Evolutionary conservation across 2,329 filamentous ascomycete genomes (phyloP).

Genomic region (Neonectria hederae): DNA sequence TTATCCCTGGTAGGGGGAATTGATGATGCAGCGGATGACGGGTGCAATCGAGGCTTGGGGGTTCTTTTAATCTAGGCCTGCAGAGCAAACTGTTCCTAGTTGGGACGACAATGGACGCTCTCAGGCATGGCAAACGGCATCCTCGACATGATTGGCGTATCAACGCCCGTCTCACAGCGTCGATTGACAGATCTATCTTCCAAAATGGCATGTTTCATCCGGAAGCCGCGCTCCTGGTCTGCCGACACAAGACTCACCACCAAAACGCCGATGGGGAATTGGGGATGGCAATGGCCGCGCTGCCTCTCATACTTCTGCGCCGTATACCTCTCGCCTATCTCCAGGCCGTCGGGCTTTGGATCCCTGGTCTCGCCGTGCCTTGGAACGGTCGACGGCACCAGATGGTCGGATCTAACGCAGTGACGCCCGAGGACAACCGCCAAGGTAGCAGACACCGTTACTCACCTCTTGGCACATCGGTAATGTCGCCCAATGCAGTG

Average conservation of each 20-base stretch:
- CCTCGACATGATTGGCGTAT: slow-evolving; percentile 14
- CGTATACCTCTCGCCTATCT: neutral
- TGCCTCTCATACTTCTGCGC: slow-evolving; percentile 8
- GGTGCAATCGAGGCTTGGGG: slow-evolving; percentile 39
- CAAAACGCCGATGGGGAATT: neutral
- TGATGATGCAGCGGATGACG: slow-evolving; percentile 36
- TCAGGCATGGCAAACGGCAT: slow-evolving; percentile 7
- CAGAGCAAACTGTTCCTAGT: slow-evolving; percentile 21
- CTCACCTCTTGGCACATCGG: slow-evolving; percentile 33
- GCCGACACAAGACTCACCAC: neutral
- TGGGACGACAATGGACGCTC: slow-evolving; percentile 19
- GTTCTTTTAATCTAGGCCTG: slow-evolving; percentile 30
- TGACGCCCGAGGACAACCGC: slow-evolving; percentile 30
- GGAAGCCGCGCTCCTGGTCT: neutral
- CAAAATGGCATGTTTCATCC: slow-evolving; percentile 20
- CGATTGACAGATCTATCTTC: slow-evolving; percentile 15
- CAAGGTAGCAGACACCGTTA: slow-evolving; percentile 3
- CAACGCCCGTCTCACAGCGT: slow-evolving; percentile 13
- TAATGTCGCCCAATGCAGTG: slow-evolving; percentile 31
- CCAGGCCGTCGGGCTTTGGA: neutral
- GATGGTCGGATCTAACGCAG: slow-evolving; percentile 31
- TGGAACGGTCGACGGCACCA: neutral
- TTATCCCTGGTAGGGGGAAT: slow-evolving; percentile 25
- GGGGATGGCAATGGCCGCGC: neutral
- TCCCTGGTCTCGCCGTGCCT: slow-evolving; percentile 5